phyloP scores from a whole-genome alignment of 2,329 filamentous ascomycete genomes.

The Penicillium sp. region DNA sequence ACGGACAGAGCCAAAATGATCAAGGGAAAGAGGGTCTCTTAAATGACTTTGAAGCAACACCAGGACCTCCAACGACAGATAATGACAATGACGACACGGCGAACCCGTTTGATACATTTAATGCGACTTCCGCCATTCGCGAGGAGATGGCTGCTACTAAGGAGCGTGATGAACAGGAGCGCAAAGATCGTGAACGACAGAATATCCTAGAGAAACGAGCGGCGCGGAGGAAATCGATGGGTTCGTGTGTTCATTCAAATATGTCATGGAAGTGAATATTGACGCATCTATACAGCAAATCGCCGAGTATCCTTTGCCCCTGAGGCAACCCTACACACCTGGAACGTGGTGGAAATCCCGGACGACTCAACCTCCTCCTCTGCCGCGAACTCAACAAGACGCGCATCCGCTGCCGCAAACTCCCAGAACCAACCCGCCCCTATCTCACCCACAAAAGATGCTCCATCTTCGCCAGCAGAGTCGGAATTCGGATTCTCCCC shows the following conservation, averaged over 20 bases:
- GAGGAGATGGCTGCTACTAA: constrained; percentile 63
- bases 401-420: constrained; percentile 62
- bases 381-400: constrained; percentile 70
- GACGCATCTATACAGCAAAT: constrained; percentile 57
- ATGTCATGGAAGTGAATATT: constrained; percentile 6
- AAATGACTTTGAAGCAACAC: constrained; percentile 47
- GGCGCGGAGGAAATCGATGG: constrained; percentile 86
- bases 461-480: constrained; percentile 63
- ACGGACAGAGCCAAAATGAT: constrained; percentile 12
- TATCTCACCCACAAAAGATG: constrained; percentile 53
- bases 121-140: constrained; percentile 40
- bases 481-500: constrained; percentile 60
- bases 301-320: constrained; percentile 95
- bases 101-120: constrained; percentile 51
- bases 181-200: constrained; percentile 57
- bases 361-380: constrained; percentile 81
- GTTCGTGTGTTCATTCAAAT: constrained; percentile 34
- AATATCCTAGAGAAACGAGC: constrained; percentile 72
- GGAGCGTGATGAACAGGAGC: constrained; percentile 68
- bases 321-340: constrained; percentile 94
- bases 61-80: constrained; percentile 32
- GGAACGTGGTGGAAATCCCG: constrained; percentile 86
- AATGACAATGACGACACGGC: constrained; percentile 45
- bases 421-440: constrained; percentile 32
- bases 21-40: constrained; percentile 36